These are phyloP conservation scores for Beta corolliflora DNA, from an alignment of 179 eudicot species.

Conservation along the genomic window DNA sequence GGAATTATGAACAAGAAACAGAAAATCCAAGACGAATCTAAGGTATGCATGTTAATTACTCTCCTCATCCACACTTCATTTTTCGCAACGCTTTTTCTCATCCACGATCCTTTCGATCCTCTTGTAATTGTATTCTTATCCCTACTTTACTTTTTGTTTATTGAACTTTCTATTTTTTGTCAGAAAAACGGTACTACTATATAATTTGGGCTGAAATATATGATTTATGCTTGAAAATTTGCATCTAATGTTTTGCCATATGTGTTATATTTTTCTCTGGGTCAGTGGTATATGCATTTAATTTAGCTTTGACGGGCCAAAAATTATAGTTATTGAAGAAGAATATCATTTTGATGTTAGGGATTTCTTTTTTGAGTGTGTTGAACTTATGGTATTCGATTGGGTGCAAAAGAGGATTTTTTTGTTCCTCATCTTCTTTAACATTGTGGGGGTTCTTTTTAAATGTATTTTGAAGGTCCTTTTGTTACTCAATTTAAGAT, in stretches of 20 bases:
- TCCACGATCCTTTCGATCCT: background rate
- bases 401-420: too few species aligned
- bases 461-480: too few species aligned
- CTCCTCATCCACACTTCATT: too few species aligned
- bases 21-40: slow-evolving; percentile 12
- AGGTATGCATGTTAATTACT: slow-evolving; percentile 11
- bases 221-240: background rate
- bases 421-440: too few species aligned
- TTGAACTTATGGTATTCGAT: too few species aligned
- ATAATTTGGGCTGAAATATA: background rate
- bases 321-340: too few species aligned
- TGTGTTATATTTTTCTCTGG: background rate
- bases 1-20: slow-evolving; percentile 15
- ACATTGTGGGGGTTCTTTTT: too few species aligned
- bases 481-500: too few species aligned
- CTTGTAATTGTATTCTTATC: background rate
- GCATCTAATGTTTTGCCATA: background rate
- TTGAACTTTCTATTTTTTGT: background rate
- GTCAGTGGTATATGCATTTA: background rate
- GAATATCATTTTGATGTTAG: too few species aligned
- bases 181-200: background rate
- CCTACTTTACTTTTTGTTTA: background rate
- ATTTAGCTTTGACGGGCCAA: background rate
- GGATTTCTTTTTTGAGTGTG: too few species aligned
- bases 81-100: background rate